Evolutionary conservation across 163 green algal genomes (phyloP).

Genomic region (Trebouxia gelatinosa): DNA sequence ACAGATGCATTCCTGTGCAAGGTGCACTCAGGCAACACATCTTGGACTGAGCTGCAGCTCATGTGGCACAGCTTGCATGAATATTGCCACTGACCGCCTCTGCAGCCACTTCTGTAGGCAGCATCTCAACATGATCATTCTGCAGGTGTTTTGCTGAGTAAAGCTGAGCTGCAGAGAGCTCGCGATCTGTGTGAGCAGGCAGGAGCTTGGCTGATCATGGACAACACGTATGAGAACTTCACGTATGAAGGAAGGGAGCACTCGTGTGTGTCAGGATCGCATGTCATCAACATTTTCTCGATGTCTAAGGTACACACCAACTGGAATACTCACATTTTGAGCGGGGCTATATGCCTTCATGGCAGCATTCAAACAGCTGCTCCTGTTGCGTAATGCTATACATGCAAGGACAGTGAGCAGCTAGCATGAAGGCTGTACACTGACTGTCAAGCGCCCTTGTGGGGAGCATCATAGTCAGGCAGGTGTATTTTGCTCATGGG

Average conservation of each 20-base stretch:
- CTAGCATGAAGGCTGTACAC: too few species aligned
- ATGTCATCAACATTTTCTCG: slow-evolving; percentile 91
- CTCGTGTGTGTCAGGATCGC: slow-evolving; percentile 59
- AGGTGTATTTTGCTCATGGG: too few species aligned
- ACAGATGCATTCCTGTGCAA: not conserved
- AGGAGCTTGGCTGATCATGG: slow-evolving; percentile 72
- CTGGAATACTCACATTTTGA: too few species aligned
- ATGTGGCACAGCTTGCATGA: not conserved
- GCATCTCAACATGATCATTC: not conserved
- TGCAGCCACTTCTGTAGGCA: not conserved
- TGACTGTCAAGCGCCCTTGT: too few species aligned
- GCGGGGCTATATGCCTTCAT: too few species aligned
- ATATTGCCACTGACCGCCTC: not conserved
- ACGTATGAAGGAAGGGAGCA: slow-evolving; percentile 70
- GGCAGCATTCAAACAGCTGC: too few species aligned
- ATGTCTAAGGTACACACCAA: slow-evolving; percentile 92
- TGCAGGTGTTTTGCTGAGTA: slow-evolving; percentile 73
- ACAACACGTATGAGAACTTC: slow-evolving; percentile 87
- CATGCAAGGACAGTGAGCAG: too few species aligned
- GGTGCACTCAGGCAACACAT: too few species aligned
- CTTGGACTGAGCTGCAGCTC: too few species aligned
- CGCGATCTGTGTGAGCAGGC: slow-evolving; percentile 48
- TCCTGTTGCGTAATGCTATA: too few species aligned
- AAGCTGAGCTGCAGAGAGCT: slow-evolving; percentile 61
- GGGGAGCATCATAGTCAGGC: too few species aligned